phyloP scores from a whole-genome alignment of 139 green algal species.

The Chlamydomonas applanata region DNA sequence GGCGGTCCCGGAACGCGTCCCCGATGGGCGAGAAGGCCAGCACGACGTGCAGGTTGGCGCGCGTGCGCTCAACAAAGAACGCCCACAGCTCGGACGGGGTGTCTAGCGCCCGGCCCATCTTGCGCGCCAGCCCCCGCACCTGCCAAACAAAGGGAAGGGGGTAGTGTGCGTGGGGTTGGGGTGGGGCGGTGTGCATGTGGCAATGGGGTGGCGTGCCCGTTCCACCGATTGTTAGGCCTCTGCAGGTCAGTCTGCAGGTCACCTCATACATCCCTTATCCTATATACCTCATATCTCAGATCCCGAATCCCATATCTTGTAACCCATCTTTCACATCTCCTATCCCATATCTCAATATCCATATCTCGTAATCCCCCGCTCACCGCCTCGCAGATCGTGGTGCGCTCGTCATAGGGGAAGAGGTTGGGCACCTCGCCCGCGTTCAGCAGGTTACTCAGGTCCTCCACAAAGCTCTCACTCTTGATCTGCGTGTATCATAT shows the following conservation, averaged over 20 bases:
- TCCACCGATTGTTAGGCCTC: too few species aligned
- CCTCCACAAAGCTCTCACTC: conserved; percentile 76
- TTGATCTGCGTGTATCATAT: conserved; percentile 32
- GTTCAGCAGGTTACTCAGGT: conserved; percentile 86
- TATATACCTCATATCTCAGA: too few species aligned
- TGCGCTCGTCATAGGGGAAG: conserved; percentile 72
- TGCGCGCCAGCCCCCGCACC: conserved; percentile 16
- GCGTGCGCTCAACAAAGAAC: conserved; percentile 53
- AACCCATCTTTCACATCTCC: too few species aligned
- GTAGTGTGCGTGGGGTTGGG: neutral
- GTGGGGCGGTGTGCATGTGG: neutral
- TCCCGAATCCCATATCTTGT: too few species aligned
- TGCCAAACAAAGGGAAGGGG: neutral
- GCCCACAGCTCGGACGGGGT: conserved; percentile 44
- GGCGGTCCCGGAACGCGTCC: conserved; percentile 62
- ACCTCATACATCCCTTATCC: too few species aligned
- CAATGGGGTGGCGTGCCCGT: too few species aligned
- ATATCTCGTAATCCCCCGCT: conserved; percentile 5
- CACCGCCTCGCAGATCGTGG: conserved; percentile 49
- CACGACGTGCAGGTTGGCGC: conserved; percentile 68
- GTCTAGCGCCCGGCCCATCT: conserved; percentile 33
- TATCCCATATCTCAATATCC: too few species aligned
- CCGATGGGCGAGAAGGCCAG: conserved; percentile 74
- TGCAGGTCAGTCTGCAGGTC: too few species aligned
- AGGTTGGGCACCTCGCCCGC: conserved; percentile 73